These are phyloP conservation scores for Coniochaeta prunicola DNA, from an alignment of 2,329 filamentous ascomycete genomes.

Conservation along the genomic window DNA sequence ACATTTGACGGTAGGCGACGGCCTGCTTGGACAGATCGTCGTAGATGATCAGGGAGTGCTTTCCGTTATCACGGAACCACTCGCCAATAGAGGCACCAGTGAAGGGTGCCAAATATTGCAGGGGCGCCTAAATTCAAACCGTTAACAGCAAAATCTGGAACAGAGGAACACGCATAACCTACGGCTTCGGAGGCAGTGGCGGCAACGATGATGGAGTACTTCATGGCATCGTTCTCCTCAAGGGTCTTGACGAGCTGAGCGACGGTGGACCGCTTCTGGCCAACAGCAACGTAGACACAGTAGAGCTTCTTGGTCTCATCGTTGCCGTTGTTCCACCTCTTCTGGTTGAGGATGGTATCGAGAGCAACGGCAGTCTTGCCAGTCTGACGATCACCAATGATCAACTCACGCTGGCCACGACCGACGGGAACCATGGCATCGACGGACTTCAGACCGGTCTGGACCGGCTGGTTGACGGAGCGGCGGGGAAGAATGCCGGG, in stretches of 20 bases:
- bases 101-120: constrained; percentile 93
- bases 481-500: constrained; percentile 94
- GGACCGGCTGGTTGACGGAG: constrained; percentile 97
- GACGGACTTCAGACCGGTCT: constrained; percentile 98
- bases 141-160: not conserved
- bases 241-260: constrained; percentile 99
- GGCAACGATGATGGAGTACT: constrained; percentile 90
- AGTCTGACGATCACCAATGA: constrained; percentile 99
- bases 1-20: constrained; percentile 98
- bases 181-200: constrained; percentile 90
- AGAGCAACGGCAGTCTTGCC: constrained; percentile 99
- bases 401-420: constrained; percentile 99
- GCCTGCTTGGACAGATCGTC: constrained; percentile 98
- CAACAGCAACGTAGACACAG: constrained; percentile 98
- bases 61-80: constrained; percentile 75
- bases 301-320: constrained; percentile 99
- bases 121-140: constrained; percentile 43
- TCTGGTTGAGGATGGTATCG: constrained; percentile 98
- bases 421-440: constrained; percentile 99
- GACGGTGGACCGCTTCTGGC: constrained; percentile 99
- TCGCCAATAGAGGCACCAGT: constrained; percentile 66
- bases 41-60: constrained; percentile 83
- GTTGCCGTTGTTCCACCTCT: constrained; percentile 82
- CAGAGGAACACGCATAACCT: not conserved
- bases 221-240: constrained; percentile 99